Evolutionary conservation across 2,329 filamentous ascomycete genomes (phyloP).

Genomic region (Alternaria panax): DNA sequence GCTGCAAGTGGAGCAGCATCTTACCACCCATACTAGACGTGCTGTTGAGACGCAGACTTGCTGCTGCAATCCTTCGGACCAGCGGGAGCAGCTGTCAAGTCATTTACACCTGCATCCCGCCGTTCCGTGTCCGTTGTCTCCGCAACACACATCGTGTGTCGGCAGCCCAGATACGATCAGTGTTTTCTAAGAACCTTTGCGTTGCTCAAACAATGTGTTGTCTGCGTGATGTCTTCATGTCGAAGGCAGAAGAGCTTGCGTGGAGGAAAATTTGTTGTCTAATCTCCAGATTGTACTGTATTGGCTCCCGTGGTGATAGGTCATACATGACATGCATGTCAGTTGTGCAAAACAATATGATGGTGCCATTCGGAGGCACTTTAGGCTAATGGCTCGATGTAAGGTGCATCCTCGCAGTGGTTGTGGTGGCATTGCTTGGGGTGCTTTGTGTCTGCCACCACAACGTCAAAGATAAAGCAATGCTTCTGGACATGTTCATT

Average conservation of each 20-base stretch:
- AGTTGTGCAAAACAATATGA: conserved; percentile 2
- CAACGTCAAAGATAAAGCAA: background rate
- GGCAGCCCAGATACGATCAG: background rate
- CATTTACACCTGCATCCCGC: conserved; percentile 18
- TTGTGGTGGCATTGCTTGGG: conserved; percentile 4
- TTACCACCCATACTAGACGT: conserved; percentile 15
- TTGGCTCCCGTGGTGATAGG: conserved; percentile 8
- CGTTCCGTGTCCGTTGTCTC: conserved; percentile 18
- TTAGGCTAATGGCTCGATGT: conserved; percentile 11
- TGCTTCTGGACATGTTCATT: background rate
- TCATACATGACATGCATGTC: background rate
- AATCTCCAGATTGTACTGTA: background rate
- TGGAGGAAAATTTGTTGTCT: background rate
- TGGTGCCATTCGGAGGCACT: conserved; percentile 5
- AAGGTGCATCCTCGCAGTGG: background rate
- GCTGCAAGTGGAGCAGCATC: conserved; percentile 20
- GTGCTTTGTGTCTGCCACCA: background rate
- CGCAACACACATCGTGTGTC: background rate
- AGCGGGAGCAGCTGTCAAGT: conserved; percentile 29
- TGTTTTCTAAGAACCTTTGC: no score
- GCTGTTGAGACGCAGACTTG: conserved; percentile 25
- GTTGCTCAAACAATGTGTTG: no score
- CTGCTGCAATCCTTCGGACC: conserved; percentile 30
- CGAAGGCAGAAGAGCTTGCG: background rate
- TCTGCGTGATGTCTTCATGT: background rate